Base-by-base conservation (phyloP, 2,329 filamentous ascomycete species). In the Penicillium psychrosexuale region DNA sequence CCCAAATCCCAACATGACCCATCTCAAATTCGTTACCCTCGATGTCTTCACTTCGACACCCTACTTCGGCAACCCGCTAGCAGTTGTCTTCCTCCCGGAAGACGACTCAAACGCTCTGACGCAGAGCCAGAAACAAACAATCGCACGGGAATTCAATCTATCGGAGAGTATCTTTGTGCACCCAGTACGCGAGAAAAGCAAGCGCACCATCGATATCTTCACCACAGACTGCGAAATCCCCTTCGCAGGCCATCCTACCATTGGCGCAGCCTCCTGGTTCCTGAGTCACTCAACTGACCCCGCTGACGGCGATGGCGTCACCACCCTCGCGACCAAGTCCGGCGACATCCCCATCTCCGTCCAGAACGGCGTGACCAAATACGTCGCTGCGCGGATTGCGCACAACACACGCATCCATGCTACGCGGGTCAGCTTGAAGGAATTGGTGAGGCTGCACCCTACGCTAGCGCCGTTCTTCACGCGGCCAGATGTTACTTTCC, bases 181-280 rank as follows among this genome's bases (percentile, higher is more conserved):
- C 52, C 62, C 65, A 8, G 51, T 48, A 1, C 48, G 40, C 8
- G 55, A 55, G 15, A 46, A 55, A 15, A 44, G 27, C 19, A 61
- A 63, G 31, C 65, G 65, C 22, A 64, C 60, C 24, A 72, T 84
- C 47, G 78, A 83, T 63, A 84, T 84, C 62, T 84, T 84, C 72
- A 78, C 78, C 38, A 74, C 75, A 0, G 67, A 70, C 8, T 63
- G 60, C 11, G 82, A 84, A 65, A 63, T 84, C 15, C 80, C 82
- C 8, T 84, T 84, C 60, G 82, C 82, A 1, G 80, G 82, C 3
- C 82, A 84, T 63, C 82, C 81, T 0, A 82, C 80, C 31, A 81
- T 84, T 56, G 82, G 82, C 34, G 79, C 81, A 12, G 79, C 80
- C 3, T 78, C 76, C 39, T 79, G 80, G 68, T 73, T 78, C 27